Evolutionary conservation across 73 alveolate species (phyloP).

Genomic region (Durusdinium trenchii): DNA sequence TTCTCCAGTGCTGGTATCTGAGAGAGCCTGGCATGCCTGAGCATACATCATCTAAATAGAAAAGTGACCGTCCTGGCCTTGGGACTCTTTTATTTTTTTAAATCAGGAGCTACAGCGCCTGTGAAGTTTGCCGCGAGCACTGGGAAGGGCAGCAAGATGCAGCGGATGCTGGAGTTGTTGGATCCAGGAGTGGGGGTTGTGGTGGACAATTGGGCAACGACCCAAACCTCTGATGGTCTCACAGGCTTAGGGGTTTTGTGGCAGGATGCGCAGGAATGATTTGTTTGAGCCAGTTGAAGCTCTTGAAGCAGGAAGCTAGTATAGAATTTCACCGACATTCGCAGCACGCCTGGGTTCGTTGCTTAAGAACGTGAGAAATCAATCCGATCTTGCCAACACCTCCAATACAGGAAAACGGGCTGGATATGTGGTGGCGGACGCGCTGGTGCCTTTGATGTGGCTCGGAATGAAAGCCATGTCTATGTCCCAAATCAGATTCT

Average conservation of each 20-base stretch:
- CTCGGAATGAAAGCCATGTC: slow-evolving; percentile 1
- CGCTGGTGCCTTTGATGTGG: slow-evolving; percentile 52
- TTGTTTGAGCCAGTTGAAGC: background rate
- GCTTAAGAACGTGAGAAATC: too few relatives aligned
- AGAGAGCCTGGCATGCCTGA: background rate
- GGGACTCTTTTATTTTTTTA: background rate
- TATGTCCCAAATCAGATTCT: too few relatives aligned
- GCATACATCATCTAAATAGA: background rate
- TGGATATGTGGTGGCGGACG: slow-evolving; percentile 44
- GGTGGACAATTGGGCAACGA: background rate
- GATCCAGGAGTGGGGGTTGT: slow-evolving; percentile 14
- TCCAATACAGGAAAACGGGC: slow-evolving; percentile 10
- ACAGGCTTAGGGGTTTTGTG: too few relatives aligned
- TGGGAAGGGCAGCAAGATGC: slow-evolving; percentile 67
- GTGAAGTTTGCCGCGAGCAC: slow-evolving; percentile 75
- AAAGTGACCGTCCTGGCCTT: background rate
- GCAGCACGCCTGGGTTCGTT: too few relatives aligned
- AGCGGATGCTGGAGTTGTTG: slow-evolving; percentile 85
- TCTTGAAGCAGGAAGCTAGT: background rate
- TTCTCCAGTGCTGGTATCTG: too few relatives aligned
- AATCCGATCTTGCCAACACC: background rate
- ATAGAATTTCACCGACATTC: too few relatives aligned
- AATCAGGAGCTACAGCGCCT: slow-evolving; percentile 2
- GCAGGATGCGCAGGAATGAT: too few relatives aligned
- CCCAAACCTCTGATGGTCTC: too few relatives aligned